Base-by-base conservation (phyloP, 345 rosid species). In the Melaleuca quinquenervia region DNA sequence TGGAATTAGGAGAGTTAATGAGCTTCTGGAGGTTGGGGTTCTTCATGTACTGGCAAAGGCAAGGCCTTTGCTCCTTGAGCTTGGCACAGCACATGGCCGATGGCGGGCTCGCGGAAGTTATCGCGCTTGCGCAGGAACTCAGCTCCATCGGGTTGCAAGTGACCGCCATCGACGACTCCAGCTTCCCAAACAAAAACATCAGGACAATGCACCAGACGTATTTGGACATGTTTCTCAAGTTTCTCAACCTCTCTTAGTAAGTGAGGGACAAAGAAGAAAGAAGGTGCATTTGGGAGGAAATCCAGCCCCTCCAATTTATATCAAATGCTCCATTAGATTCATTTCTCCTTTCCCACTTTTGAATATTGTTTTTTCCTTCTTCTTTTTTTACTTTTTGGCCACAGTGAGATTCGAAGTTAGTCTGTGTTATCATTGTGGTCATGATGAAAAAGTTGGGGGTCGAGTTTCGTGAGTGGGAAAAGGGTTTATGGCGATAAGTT, bases 61-160 rank as follows among this genome's bases (percentile, higher is more conserved):
- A 97, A 85, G 98, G 99, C 89, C 89, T 92, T 89, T 97, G 99
- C 29, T 94, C 94, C 85, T 88, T 95, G 86, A 97, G 93, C 93
- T 92, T 97, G 82, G 87, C 87, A 90, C 98, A 96, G 89, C 99
- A 97, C 76, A 84, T 51, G 6, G 85, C 85, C 1, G 98, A 90
- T 50, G 99, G 96, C 49, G 85, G 85, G 54, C 93, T 29, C 21
- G 92, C 88, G 70, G 95, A 91, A 22, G 95, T 92, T 84, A 97
- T 95, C 20, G 98, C 99, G 22, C 91, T 54, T 13, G 91, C 98
- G 87, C 99, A 97, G 0, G 99, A 85, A 88, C 96, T 93, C 89
- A 97, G 95, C 89, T 96, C 91, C 50, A 92, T 85, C 27, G 98
- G 96, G 76, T 86, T 91, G 87, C 99, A 97, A 36, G 96, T 94